Base-by-base conservation (phyloP, 2,329 filamentous ascomycete genomes). In the Phialophora expanda region DNA sequence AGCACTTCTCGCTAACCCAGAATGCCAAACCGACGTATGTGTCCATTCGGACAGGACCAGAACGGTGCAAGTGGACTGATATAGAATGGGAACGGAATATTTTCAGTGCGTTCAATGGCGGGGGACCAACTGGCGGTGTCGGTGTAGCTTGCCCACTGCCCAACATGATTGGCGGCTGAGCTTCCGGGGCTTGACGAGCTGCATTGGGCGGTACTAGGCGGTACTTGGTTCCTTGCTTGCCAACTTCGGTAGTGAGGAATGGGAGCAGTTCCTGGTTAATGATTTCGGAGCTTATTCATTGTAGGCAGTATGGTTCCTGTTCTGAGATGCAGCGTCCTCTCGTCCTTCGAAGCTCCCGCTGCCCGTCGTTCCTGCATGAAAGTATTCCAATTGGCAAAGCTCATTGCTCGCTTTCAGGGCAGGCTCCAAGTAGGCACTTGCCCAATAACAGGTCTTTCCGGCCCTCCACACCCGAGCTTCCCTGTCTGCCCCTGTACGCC, bases 1-100 rank as follows among this genome's bases (percentile, higher is more conserved):
- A 17, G 9, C 20, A 51, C 48, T 61, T 66, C 50, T 67, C 60
- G 67, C 65, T 69, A 69, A 64, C 53, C 57, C 56, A 62, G 64
- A 64, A 41, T 65, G 56, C 46, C 58, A 65, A 58, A 63, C 30
- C 34, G 57, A 56, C 20, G 57, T 50, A 24, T 14, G 56, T 34
- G 30, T 6, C 41, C 58, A 61, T 53, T 55, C 30, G 56, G 41
- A 60, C 44, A 56, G 64, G 46, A 50, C 17, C 55, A 56, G 56
- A 38, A 57, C 14, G n/a, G 61, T 3, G 56, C 22, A 50, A 44
- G 61, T 63, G 53, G 54, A 53, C 38, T 56, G 61, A 57, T 56
- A 57, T 53, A 28, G 58, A 44, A 44, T 17, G 38, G 38, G 17
- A n/a, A 30, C 20, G 48, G 58, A 44, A 32, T 51, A 61, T 61